Conservation (phyloP, 2,329 filamentous ascomycete genomes). For the Penicillium freii region DNA sequence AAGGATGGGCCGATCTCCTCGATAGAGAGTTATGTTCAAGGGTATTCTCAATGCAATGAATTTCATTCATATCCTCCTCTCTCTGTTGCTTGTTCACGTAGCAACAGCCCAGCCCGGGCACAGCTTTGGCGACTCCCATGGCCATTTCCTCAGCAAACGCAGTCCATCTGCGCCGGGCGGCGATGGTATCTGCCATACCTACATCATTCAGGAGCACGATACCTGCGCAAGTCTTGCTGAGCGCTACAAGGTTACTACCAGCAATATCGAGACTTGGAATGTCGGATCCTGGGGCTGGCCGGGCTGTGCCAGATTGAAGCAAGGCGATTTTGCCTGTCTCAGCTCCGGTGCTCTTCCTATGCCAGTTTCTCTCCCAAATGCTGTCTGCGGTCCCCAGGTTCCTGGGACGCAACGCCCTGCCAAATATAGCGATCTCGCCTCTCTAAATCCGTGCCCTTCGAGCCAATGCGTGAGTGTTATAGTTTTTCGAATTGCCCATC, state of each 20-base stretch:
- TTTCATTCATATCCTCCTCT: background rate
- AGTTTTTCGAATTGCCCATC: background rate
- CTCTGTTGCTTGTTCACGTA: background rate
- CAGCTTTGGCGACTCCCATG: background rate
- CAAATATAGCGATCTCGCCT: conserved; percentile 26
- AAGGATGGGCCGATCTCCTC: background rate
- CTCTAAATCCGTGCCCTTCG: conserved; percentile 16
- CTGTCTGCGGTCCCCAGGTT: conserved; percentile 49
- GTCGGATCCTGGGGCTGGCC: conserved; percentile 47
- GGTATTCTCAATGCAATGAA: background rate
- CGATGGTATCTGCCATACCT: conserved; percentile 41
- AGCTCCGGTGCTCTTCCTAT: conserved; percentile 44
- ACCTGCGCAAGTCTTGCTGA: conserved; percentile 37
- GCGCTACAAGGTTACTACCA: conserved; percentile 34
- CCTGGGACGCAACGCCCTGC: conserved; percentile 39
- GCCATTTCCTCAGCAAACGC: background rate
- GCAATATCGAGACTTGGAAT: conserved; percentile 44
- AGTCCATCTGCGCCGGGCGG: conserved; percentile 12
- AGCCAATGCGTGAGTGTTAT: conserved; percentile 14
- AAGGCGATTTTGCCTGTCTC: conserved; percentile 40
- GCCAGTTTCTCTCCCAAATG: conserved; percentile 39
- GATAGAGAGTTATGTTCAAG: background rate
- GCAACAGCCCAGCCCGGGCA: background rate
- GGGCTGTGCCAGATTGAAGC: conserved; percentile 37
- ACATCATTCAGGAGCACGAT: conserved; percentile 37